Percentiles rank a stretch among this genome's conserved stretches.
Evolutionary conservation across 306 rosid species (phyloP).

Genomic region (Sechiopsis laciniata): DNA sequence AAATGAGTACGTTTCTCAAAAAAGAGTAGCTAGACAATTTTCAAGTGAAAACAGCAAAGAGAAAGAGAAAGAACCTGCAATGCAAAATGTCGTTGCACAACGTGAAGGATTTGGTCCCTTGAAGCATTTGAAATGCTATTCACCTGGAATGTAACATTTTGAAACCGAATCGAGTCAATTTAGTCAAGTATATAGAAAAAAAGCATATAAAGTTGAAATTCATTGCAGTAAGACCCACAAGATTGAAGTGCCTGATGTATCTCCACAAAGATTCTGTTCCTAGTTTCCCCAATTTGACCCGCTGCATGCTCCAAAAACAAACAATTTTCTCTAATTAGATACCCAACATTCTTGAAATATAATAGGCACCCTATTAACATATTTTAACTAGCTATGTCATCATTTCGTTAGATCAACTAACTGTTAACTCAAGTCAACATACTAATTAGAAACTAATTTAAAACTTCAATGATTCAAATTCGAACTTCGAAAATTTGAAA

Average conservation of each 20-base stretch:
- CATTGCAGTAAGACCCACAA: slow-evolving; percentile 36
- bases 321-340: not conserved
- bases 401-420: not conserved
- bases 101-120: slow-evolving; percentile 41
- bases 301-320: slow-evolving; percentile 28
- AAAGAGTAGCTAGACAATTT: not conserved
- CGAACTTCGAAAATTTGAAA: no score
- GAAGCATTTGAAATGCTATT: slow-evolving; percentile 33
- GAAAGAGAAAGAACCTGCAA: slow-evolving; percentile 35
- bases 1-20: not conserved
- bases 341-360: not conserved
- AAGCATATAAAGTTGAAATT: not conserved
- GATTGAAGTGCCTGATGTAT: slow-evolving; percentile 56
- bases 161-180: not conserved
- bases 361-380: not conserved
- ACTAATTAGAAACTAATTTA: not conserved
- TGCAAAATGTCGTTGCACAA: slow-evolving; percentile 42
- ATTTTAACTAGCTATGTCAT: not conserved
- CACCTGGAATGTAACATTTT: slow-evolving; percentile 27
- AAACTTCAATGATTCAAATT: no score
- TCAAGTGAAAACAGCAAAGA: not conserved
- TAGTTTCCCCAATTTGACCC: slow-evolving; percentile 44
- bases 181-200: slow-evolving; percentile 2
- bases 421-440: not conserved
- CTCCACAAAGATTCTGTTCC: slow-evolving; percentile 50